Evolutionary conservation across 129 eudicot genomes (phyloP).

Genomic region (Escallonia herrerae): DNA sequence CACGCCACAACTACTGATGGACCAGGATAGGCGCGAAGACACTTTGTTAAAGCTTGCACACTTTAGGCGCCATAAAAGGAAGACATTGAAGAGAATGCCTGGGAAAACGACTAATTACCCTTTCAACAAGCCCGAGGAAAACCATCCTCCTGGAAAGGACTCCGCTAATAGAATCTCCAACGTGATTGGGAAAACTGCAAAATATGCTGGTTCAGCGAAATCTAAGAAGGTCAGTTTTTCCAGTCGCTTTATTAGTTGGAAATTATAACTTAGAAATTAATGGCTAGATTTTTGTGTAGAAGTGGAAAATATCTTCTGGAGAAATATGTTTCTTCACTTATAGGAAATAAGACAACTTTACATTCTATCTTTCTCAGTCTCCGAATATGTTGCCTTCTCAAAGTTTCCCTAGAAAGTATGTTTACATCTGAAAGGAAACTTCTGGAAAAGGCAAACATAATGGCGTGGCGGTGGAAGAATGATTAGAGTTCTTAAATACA

Average conservation of each 20-base stretch:
- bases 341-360: background rate
- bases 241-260: background rate
- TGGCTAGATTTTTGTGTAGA: too few species aligned
- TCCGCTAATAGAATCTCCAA: conserved; percentile 65
- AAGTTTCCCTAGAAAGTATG: background rate
- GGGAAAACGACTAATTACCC: conserved; percentile 67
- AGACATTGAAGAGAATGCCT: conserved; percentile 63
- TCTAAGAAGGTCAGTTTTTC: conserved; percentile 53
- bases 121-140: conserved; percentile 95
- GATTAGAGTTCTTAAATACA: background rate
- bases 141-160: conserved; percentile 94
- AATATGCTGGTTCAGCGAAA: conserved; percentile 80
- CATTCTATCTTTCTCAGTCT: background rate
- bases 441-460: background rate
- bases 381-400: background rate
- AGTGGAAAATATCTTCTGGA: too few species aligned
- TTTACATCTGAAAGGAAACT: background rate
- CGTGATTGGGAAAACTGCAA: conserved; percentile 81
- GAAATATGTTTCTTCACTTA: too few species aligned
- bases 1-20: conserved; percentile 6
- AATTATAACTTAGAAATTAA: too few species aligned
- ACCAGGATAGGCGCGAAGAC: conserved; percentile 94
- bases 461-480: background rate
- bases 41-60: conserved; percentile 76
- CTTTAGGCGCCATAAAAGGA: conserved; percentile 91